A percentile compares a stretch with the other conserved stretches of the same genome.
These are phyloP conservation scores for Solanum dulcamara DNA, from an alignment of 257 asterid genomes.

Conservation along the genomic window DNA sequence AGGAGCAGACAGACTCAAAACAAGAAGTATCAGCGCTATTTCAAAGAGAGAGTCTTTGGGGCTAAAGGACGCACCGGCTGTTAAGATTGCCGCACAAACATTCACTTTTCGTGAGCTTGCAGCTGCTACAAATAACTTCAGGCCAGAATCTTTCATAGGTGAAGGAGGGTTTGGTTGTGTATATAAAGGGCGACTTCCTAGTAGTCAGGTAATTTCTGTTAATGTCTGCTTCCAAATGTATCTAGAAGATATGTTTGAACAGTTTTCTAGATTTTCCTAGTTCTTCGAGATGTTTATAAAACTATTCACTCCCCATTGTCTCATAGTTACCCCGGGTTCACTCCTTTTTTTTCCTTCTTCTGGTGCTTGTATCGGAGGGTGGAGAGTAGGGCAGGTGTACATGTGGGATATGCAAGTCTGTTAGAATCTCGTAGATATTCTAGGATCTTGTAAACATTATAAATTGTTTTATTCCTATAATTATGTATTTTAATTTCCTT, in stretches of 20 bases:
- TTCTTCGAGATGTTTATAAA: not conserved
- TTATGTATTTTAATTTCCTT: too few relatives aligned
- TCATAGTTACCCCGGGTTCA: not conserved
- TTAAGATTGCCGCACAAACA: slow-evolving; percentile 82
- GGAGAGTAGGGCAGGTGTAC: not conserved
- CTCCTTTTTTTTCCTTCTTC: not conserved
- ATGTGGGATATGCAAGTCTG: not conserved
- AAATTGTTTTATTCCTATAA: too few relatives aligned
- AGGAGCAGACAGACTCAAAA: slow-evolving; percentile 78
- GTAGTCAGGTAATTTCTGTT: slow-evolving; percentile 57
- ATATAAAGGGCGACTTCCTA: slow-evolving; percentile 62
- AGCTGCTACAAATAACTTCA: slow-evolving; percentile 71
- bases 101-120: slow-evolving; percentile 95
- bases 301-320: not conserved
- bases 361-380: not conserved
- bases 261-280: not conserved
- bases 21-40: slow-evolving; percentile 41
- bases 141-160: slow-evolving; percentile 79
- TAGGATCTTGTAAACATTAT: too few relatives aligned
- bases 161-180: slow-evolving; percentile 98
- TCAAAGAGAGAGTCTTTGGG: slow-evolving; percentile 43
- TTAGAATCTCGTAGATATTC: not conserved
- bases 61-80: slow-evolving; percentile 46
- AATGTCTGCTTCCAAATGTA: not conserved
- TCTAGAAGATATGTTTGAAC: not conserved